Evolutionary conservation across 2,329 filamentous ascomycete species (phyloP).

Genomic region (Pyrenochaeta sp.): DNA sequence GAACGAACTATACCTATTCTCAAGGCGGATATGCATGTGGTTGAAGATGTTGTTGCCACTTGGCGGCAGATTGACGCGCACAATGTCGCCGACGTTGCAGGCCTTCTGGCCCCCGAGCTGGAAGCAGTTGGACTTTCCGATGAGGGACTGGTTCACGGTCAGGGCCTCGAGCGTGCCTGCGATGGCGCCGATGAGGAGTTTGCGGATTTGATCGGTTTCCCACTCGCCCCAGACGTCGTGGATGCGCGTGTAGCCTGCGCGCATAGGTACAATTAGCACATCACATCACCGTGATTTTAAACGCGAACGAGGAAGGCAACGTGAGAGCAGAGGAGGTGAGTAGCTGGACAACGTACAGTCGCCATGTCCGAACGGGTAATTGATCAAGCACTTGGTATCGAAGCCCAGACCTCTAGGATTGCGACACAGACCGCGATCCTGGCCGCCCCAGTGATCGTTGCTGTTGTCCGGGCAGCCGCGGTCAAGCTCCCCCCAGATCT

Average conservation of each 20-base stretch:
- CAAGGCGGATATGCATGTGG: constrained; percentile 1
- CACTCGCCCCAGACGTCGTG: too few species aligned
- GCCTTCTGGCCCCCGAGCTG: too few species aligned
- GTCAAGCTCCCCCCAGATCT: background rate
- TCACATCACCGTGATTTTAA: too few species aligned
- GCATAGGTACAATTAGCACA: background rate
- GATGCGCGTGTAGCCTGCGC: too few species aligned
- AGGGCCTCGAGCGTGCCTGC: too few species aligned
- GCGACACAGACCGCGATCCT: background rate
- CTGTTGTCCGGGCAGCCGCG: background rate
- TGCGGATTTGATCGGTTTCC: too few species aligned
- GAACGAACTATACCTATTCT: background rate
- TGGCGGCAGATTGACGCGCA: constrained; percentile 1
- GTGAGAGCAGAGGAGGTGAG: too few species aligned
- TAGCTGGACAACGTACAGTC: constrained; percentile 1
- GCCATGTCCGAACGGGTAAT: background rate
- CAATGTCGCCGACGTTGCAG: too few species aligned
- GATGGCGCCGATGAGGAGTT: too few species aligned
- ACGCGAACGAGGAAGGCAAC: background rate
- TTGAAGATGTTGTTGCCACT: background rate
- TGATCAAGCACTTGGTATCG: background rate
- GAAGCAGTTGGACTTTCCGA: too few species aligned
- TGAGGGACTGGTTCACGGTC: too few species aligned
- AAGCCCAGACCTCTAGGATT: background rate
- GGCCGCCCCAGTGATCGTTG: background rate